Conservation (phyloP, 345 rosid genomes). For the Rhizophora apiculata region DNA sequence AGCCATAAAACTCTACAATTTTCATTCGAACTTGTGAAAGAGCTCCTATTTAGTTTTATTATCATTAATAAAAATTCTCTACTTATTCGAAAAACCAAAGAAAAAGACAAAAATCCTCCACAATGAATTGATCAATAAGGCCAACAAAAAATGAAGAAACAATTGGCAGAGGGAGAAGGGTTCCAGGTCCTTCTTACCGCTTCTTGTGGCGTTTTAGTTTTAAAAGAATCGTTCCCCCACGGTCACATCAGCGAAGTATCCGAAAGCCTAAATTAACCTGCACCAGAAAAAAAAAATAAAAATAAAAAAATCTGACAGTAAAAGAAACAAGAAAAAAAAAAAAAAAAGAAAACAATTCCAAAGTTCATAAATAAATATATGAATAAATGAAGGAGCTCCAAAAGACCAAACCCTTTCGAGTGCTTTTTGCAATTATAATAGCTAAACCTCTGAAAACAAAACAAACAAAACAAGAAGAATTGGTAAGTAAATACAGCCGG, state of each 20-base stretch:
- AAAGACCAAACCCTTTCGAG: too few species aligned
- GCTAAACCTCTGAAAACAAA: neutral
- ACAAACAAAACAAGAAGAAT: neutral
- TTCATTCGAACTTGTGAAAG: too few species aligned
- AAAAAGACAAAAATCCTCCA: neutral
- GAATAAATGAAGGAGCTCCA: too few species aligned
- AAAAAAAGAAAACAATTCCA: neutral
- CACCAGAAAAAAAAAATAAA: too few species aligned
- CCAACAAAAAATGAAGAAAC: neutral
- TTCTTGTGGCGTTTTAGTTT: slow-evolving; percentile 84
- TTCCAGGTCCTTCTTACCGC: slow-evolving; percentile 39
- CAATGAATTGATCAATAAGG: too few species aligned
- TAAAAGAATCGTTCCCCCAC: slow-evolving; percentile 81
- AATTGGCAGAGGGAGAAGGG: neutral
- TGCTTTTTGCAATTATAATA: neutral
- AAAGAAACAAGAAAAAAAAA: neutral
- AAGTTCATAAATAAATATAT: neutral
- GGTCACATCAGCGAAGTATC: slow-evolving; percentile 56
- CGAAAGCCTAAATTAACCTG: slow-evolving; percentile 19
- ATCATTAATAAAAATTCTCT: too few species aligned
- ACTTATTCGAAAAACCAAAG: too few species aligned
- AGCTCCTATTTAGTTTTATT: too few species aligned
- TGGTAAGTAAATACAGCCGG: slow-evolving; percentile 63
- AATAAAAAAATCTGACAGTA: neutral
- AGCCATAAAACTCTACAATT: neutral